Base-by-base conservation (phyloP, 371 early-diverging fungal species). In the Mortierella sp. region DNA sequence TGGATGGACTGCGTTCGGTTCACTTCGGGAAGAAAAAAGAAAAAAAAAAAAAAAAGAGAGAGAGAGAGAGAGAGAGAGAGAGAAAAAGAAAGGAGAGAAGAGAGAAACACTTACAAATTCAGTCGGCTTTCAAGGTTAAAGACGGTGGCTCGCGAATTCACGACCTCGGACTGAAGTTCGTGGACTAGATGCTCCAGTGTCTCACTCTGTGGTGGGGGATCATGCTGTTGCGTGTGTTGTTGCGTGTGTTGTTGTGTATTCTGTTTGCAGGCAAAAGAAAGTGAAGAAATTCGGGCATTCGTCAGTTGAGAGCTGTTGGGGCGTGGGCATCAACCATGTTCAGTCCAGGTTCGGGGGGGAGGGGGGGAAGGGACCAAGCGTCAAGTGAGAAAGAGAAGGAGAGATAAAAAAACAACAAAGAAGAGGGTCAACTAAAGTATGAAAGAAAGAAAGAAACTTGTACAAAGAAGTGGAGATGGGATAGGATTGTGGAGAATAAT, bases 121-220 rank as follows among this genome's bases (percentile, higher is more conserved):
- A 76, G 43, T 29, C 66, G 50, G 37, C 43, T 48, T 57, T 76
- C 77, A 4, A 76, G 66, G 12, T 76, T 72, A 23, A 55, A 50
- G 44, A 72, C 77, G 0, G 71, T 76, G 19, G 72, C 64, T 52
- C 68, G 64, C 21, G 77, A 56, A 21, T 72, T 72, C 45, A 64
- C 46, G 18, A 76, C 68, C 51, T 72, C 72, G 9, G 77, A 67
- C 72, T 76, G 64, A 21, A 76, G 68, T 25, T 60, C 60, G 12
- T 72, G 77, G 23, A 76, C 68, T 4, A 71, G 56, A 0, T 48
- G 47, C 53, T 68, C 62, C 55, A 68, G 43, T 26, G 53, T 72
- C 64, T 72, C 72, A n/a, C 62, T 68, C 68, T 71, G 43, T 7
- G 23, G 50, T 7, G 19, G 14, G 37, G 19, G 14, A 9, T 37